Conservation (phyloP, 306 rosid genomes). For the Cucurbita maxima region DNA sequence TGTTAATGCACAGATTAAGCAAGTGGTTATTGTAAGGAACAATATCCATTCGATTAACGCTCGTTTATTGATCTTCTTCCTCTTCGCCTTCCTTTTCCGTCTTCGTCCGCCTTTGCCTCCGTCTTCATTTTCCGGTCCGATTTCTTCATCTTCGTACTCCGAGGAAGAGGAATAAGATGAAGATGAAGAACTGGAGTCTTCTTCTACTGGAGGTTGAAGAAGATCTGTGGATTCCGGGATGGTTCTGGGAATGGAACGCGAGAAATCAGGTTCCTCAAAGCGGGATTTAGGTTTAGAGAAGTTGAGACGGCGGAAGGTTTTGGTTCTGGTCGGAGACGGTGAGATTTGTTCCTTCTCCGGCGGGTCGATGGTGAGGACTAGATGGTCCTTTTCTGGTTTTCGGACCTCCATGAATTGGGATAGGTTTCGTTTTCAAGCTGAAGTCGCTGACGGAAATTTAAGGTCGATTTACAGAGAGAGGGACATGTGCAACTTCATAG, state of each 20-base stretch:
- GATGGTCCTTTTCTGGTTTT: conserved; percentile 8
- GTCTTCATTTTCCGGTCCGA: conserved; percentile 7
- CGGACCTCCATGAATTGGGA: not conserved
- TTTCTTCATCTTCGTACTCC: conserved; percentile 12
- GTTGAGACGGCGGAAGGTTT: conserved; percentile 20
- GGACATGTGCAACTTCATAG: not conserved
- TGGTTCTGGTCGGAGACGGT: conserved; percentile 6
- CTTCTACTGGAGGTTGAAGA: not conserved
- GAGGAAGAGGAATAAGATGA: conserved; percentile 11
- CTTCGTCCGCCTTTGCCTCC: conserved; percentile 1
- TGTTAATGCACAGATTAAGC: conserved; percentile 26
- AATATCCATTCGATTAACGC: conserved; percentile 24
- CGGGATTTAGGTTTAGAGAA: conserved; percentile 35
- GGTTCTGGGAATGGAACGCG: conserved; percentile 8
- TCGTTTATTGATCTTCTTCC: conserved; percentile 25
- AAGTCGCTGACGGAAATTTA: not conserved
- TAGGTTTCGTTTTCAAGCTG: not conserved
- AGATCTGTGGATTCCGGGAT: conserved; percentile 10
- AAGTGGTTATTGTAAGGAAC: conserved; percentile 25
- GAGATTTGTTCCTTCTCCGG: conserved; percentile 1
- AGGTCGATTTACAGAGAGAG: not conserved
- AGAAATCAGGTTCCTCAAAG: conserved; percentile 21
- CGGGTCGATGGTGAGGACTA: conserved; percentile 20
- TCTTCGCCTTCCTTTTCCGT: conserved; percentile 5
- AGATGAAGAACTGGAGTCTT: not conserved